phyloP scores from a whole-genome alignment of 495 filamentous ascomycete genomes.

The Penicillium chermesinum region DNA sequence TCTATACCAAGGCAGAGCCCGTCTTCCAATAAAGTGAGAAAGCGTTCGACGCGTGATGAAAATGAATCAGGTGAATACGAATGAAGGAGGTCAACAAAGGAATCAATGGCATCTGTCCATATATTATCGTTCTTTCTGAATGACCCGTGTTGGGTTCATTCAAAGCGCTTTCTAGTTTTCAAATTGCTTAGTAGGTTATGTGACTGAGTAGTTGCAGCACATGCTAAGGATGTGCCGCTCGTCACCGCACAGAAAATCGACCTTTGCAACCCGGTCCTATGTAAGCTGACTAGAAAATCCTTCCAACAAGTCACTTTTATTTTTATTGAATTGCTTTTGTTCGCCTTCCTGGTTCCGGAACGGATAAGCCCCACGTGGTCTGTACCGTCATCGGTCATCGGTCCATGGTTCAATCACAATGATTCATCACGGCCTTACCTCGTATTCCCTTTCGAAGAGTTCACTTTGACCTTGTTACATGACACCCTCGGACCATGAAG shows the following conservation, averaged over 20 bases:
- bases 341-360: neutral
- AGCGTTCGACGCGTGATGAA: neutral
- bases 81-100: neutral
- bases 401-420: neutral
- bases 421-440: neutral
- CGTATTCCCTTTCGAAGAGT: neutral
- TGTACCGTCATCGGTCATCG: neutral
- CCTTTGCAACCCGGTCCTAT: too few species aligned
- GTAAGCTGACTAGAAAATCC: too few species aligned
- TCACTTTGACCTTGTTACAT: neutral
- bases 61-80: neutral
- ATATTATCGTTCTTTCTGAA: neutral
- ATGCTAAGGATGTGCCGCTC: too few species aligned
- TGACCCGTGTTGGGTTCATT: neutral
- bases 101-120: neutral
- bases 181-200: too few species aligned
- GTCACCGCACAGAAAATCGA: too few species aligned
- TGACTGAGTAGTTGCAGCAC: too few species aligned
- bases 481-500: neutral
- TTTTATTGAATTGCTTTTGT: too few species aligned
- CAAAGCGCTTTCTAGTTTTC: neutral
- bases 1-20: neutral
- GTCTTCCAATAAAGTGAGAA: slow-evolving; percentile 3
- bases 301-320: too few species aligned
- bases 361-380: neutral